Base-by-base conservation (phyloP, 805 yeast genomes). In the Yamadazyma scolyti region DNA sequence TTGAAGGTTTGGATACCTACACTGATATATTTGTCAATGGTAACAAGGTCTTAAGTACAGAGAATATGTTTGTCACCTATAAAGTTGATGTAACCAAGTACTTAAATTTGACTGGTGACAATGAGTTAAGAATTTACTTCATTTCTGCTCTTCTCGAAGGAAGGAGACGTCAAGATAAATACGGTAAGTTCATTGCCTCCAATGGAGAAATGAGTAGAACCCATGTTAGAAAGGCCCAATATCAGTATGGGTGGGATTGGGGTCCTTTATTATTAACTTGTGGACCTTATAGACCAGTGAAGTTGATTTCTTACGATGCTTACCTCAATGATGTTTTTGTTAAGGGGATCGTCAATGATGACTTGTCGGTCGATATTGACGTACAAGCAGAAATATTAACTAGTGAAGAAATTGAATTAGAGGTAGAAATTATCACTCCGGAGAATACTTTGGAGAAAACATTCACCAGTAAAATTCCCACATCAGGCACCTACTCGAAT, bases 161-260 rank as follows among this genome's bases (percentile, higher is more conserved):
- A 5, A 43, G 66, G 21, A 43, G 31, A n/a, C 38, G 62, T 18
- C 66, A 60, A 28, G 31, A 44, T 33, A 34, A 47, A 20, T 44
- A 51, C 28, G 62, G 61, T 6, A 43, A 43, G 30, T 35, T 48
- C 14, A 28, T 26, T 8, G 53, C 57, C 16, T 67, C 50, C 44
- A 64, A 67, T 34, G 75, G 74, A 4, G 74, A 69, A 11, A 38
- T 61, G 7, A 46, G 58, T 29, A 51, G 77, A 18, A 45, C 62
- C 27, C 61, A 68, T 31, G 59, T 64, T 12, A 52, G 78, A 37
- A 71, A 71, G 43, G 73, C 77, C 1, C 77, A 69, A 44, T 71
- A 70, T 41, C 74, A 70, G 36, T 72, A 55, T 42, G 77, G 78
- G 2, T 72, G 77, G 78, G 78, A 72, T 45, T 72, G 77, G 78